A percentile compares a stretch with the other conserved stretches of the same genome.
These are phyloP conservation scores for Arabidopsis lyrata DNA, from an alignment of 441 rosid species.

Conservation along the genomic window DNA sequence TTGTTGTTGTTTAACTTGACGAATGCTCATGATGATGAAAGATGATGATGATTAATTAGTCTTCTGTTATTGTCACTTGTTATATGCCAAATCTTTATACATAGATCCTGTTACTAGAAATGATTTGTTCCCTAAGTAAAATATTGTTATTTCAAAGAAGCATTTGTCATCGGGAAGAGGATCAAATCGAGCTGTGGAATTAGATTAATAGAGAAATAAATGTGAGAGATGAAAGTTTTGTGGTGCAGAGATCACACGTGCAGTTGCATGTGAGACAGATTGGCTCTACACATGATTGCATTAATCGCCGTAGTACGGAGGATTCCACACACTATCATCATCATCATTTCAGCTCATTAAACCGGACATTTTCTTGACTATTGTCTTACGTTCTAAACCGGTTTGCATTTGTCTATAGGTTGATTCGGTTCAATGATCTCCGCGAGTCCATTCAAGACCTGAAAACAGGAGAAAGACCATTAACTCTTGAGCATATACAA, in stretches of 20 bases:
- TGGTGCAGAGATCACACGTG: constrained; percentile 44
- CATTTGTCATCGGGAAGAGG: constrained; percentile 40
- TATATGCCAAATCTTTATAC: neutral
- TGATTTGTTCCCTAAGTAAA: neutral
- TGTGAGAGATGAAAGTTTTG: constrained; percentile 4
- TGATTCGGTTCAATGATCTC: constrained; percentile 36
- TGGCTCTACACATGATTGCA: constrained; percentile 49
- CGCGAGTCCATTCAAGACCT: constrained; percentile 33
- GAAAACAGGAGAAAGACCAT: constrained; percentile 16
- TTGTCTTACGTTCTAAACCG: constrained; percentile 24
- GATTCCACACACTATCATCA: constrained; percentile 24
- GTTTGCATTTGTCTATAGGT: constrained; percentile 21
- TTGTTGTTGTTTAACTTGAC: constrained; percentile 6
- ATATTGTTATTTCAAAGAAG: constrained; percentile 19
- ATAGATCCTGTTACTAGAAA: neutral
- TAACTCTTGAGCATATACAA: neutral
- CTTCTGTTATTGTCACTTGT: neutral
- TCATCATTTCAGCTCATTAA: constrained; percentile 13
- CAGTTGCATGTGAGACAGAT: constrained; percentile 47
- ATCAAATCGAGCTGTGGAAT: constrained; percentile 28
- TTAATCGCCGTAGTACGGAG: constrained; percentile 42
- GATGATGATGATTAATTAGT: neutral
- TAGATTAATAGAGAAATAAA: constrained; percentile 3
- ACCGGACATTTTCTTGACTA: constrained; percentile 12
- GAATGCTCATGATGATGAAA: constrained; percentile 13